Conservation (phyloP, 2,329 filamentous ascomycete genomes). For the Colletotrichum lindemuthianum region DNA sequence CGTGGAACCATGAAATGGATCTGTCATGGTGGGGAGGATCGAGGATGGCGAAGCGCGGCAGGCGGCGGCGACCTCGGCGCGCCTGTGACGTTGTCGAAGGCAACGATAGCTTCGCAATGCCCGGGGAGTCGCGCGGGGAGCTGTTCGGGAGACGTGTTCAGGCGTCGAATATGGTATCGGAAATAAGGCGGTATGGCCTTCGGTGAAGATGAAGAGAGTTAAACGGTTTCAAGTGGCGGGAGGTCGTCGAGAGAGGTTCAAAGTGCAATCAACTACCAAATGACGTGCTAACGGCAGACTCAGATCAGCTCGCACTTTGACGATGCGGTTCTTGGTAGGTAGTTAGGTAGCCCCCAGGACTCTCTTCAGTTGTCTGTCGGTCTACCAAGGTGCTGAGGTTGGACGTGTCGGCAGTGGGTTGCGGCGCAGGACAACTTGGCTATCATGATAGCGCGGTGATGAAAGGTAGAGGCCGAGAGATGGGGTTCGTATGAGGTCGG, state of each 20-base stretch:
- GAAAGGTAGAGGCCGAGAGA: slow-evolving; percentile 25
- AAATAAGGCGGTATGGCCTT: neutral
- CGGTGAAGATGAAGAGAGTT: slow-evolving; percentile 1
- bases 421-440: slow-evolving; percentile 23
- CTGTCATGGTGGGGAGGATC: slow-evolving; percentile 51
- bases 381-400: slow-evolving; percentile 20
- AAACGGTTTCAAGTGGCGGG: neutral
- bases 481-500: slow-evolving; percentile 31
- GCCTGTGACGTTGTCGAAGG: slow-evolving; percentile 23
- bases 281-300: slow-evolving; percentile 28
- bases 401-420: slow-evolving; percentile 21
- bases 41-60: slow-evolving; percentile 20
- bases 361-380: slow-evolving; percentile 17
- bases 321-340: slow-evolving; percentile 16
- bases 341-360: neutral
- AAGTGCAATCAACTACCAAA: slow-evolving; percentile 26
- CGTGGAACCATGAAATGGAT: slow-evolving; percentile 51
- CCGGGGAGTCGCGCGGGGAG: slow-evolving; percentile 29
- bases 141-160: slow-evolving; percentile 13
- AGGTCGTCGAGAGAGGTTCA: slow-evolving; percentile 16
- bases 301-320: slow-evolving; percentile 28
- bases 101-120: slow-evolving; percentile 30
- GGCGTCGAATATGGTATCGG: neutral
- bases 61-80: slow-evolving; percentile 29
- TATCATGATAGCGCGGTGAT: slow-evolving; percentile 34